Base-by-base conservation (phyloP, 2,329 filamentous ascomycete genomes). In the Apiospora malaysiana region DNA sequence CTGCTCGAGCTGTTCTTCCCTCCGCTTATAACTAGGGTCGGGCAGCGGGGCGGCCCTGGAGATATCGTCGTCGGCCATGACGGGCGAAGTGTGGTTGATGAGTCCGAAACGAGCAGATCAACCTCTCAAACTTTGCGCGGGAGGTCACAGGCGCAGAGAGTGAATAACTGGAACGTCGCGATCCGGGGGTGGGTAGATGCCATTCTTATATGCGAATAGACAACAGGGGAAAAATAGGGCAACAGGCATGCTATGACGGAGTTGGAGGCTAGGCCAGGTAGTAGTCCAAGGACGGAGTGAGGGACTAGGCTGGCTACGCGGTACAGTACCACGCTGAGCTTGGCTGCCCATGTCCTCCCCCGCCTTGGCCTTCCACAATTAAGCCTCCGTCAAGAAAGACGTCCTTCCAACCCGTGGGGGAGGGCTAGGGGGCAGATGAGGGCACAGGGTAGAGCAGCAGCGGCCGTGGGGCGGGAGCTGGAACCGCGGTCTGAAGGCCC, bases 41-140 rank as follows among this genome's bases (percentile, higher is more conserved):
- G 43, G 56, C 27, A 70, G 37, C 46, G 72, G 71, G 16, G 69
- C 71, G 18, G 73, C 74, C 25, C 70, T 71, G 16, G 75, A 73
- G 68, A 78, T 78, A 68, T 77, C 76, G 71, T 77, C 76, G 42
- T 72, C 69, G 73, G 76, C 76, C 56, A 45, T 71, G 71, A 23
- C 27, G 16, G 66, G 23, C 27, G 16, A 63, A 70, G 63, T 7
- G 47, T 42, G 23, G 21, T 56, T 69, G 10, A 69, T 66, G 42
- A 16, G 42, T 45, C 12, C 42, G 42, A 18, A 49, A 23, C 40
- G 65, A 66, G 66, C 68, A 51, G 59, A 49, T 63, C 9, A 25
- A 8, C 18, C 51, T 59, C 27, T 21, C 51, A 32, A 27, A 18
- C 51, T 59, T 37, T 32, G 27, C 32, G 51, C 32, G 51, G 63